phyloP scores from a whole-genome alignment of 805 yeast genomes.

The Cyberlindnera galapagoensis region DNA sequence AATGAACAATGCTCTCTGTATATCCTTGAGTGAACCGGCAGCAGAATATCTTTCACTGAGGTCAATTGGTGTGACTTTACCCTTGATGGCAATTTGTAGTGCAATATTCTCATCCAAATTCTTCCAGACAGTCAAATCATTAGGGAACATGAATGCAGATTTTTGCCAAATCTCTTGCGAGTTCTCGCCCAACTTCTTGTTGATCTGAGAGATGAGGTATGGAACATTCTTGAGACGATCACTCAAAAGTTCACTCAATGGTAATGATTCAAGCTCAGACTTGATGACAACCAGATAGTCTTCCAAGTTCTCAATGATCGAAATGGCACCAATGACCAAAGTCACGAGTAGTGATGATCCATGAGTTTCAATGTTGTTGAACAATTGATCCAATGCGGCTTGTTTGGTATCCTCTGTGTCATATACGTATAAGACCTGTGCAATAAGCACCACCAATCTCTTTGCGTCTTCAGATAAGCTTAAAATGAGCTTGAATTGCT shows the following conservation, averaged over 20 bases:
- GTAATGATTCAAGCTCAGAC: slow-evolving; percentile 53
- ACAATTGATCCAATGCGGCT: slow-evolving; percentile 81
- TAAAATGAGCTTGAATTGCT: slow-evolving; percentile 60
- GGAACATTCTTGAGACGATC: slow-evolving; percentile 57
- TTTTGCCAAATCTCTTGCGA: slow-evolving; percentile 49
- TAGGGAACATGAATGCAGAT: slow-evolving; percentile 69
- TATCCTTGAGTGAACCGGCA: slow-evolving; percentile 41
- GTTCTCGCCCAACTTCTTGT: slow-evolving; percentile 30
- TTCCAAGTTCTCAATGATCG: slow-evolving; percentile 55
- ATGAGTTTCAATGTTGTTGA: slow-evolving; percentile 50
- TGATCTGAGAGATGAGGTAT: slow-evolving; percentile 46
- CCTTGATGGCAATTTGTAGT: slow-evolving; percentile 48
- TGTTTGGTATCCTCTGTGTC: slow-evolving; percentile 72
- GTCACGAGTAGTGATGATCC: slow-evolving; percentile 67
- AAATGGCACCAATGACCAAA: slow-evolving; percentile 72
- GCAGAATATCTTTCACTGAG: slow-evolving; percentile 47
- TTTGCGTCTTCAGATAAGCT: slow-evolving; percentile 49
- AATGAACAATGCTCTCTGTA: slow-evolving; percentile 64
- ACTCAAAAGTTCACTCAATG: slow-evolving; percentile 37
- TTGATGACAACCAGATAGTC: slow-evolving; percentile 55
- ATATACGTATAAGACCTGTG: slow-evolving; percentile 74
- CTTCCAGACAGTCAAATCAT: slow-evolving; percentile 63
- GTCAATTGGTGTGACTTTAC: slow-evolving; percentile 42
- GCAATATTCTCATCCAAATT: slow-evolving; percentile 52
- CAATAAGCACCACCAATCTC: slow-evolving; percentile 62